Percentiles rank a stretch among this genome's conserved stretches.
phyloP scores from a whole-genome alignment of 108 stramenopile genomes.

The Stephanodiscus minutulus region DNA sequence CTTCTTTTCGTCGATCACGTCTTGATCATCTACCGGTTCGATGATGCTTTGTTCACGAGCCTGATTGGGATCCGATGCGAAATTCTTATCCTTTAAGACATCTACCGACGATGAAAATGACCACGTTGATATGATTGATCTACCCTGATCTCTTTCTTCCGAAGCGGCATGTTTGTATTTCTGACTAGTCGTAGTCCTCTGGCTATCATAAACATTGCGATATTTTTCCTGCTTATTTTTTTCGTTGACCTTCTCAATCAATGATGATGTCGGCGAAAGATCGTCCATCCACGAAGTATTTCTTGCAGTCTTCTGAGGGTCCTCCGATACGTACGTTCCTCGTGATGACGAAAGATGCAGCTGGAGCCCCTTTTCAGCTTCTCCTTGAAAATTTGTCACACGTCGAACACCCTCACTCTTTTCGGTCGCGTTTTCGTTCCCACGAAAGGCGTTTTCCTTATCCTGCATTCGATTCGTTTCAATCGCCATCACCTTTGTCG shows the following conservation, averaged over 20 bases:
- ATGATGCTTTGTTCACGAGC: too few relatives aligned
- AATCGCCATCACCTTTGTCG: background rate
- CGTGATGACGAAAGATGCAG: background rate
- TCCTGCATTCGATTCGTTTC: background rate
- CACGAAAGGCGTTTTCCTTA: background rate
- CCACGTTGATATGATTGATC: background rate
- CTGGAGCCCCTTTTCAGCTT: background rate
- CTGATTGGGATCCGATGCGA: background rate
- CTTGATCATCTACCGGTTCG: background rate
- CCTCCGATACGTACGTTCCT: background rate
- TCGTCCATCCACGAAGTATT: background rate
- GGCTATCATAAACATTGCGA: slow-evolving; percentile 1
- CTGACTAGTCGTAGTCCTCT: background rate
- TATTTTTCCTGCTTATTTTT: background rate
- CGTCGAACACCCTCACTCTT: background rate
- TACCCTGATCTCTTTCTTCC: slow-evolving; percentile 1
- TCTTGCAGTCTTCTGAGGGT: background rate
- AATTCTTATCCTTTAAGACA: background rate
- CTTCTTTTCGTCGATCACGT: background rate
- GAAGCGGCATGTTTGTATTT: background rate
- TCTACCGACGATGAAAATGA: background rate
- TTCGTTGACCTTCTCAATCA: background rate
- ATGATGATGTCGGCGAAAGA: slow-evolving; percentile 1
- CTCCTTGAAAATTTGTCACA: background rate
- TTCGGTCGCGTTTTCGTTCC: background rate